A percentile compares a stretch with the other conserved stretches of the same genome.
Conservation (phyloP, 805 yeast genomes). For the Maudiozyma saulgeensis region DNA sequence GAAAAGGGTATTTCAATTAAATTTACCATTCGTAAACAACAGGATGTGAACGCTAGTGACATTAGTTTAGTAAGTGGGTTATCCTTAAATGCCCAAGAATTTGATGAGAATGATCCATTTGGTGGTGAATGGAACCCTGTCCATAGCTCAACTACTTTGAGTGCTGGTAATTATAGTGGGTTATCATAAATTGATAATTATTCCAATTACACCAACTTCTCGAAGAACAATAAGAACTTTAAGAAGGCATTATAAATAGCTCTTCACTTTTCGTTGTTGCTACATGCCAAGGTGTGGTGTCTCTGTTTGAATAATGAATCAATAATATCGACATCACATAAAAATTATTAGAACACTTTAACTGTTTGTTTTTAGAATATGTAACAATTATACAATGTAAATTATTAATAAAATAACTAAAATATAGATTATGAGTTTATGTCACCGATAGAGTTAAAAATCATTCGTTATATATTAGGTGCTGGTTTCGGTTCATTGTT, state of each 20-base stretch:
- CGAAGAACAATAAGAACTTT: too few relatives aligned
- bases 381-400: too few relatives aligned
- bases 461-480: too few relatives aligned
- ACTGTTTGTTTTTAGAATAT: background rate
- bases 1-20: slow-evolving; percentile 65
- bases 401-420: too few relatives aligned
- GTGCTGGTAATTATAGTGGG: slow-evolving; percentile 33
- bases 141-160: slow-evolving; percentile 27
- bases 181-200: slow-evolving; percentile 10
- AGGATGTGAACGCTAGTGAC: slow-evolving; percentile 18
- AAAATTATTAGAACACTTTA: background rate
- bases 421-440: background rate
- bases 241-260: too few relatives aligned
- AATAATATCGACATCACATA: too few relatives aligned
- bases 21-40: slow-evolving; percentile 37
- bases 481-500: too few relatives aligned
- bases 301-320: too few relatives aligned
- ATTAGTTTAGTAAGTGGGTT: slow-evolving; percentile 41
- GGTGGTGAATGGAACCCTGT: slow-evolving; percentile 30
- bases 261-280: too few relatives aligned
- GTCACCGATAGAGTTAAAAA: too few relatives aligned
- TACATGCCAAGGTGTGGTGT: too few relatives aligned
- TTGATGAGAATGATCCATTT: slow-evolving; percentile 33
- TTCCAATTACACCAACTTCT: too few relatives aligned
- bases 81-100: slow-evolving; percentile 31